Evolutionary conservation across 805 yeast species (phyloP).

Genomic region (Kazachstania taianensis): DNA sequence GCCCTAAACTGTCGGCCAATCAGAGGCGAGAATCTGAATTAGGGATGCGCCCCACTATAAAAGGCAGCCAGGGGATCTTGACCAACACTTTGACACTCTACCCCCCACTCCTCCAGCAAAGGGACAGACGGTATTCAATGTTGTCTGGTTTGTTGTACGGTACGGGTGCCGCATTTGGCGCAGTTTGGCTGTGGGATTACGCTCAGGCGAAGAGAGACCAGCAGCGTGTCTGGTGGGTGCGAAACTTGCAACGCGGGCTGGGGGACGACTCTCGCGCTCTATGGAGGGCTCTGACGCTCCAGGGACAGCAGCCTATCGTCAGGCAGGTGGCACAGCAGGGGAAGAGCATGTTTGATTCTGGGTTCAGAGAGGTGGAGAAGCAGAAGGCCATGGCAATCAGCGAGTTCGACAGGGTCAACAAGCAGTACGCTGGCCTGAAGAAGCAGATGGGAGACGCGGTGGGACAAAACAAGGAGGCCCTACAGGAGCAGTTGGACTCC

Average conservation of each 20-base stretch:
- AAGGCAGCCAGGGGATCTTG: too few species aligned
- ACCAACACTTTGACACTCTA: too few species aligned
- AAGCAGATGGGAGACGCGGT: constrained; percentile 5
- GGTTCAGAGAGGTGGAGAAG: constrained; percentile 23
- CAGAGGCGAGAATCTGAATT: too few species aligned
- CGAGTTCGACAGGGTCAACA: constrained; percentile 22
- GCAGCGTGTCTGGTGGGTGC: not conserved
- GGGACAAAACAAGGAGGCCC: constrained; percentile 8
- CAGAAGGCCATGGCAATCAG: constrained; percentile 24
- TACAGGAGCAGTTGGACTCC: constrained; percentile 8
- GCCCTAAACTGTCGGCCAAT: too few species aligned
- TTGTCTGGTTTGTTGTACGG: not conserved
- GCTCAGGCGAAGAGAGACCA: too few species aligned
- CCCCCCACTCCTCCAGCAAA: too few species aligned
- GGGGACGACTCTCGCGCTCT: constrained; percentile 1
- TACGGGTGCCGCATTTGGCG: not conserved
- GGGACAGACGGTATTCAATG: too few species aligned
- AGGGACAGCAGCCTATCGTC: not conserved
- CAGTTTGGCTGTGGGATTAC: not conserved
- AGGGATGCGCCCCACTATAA: too few species aligned
- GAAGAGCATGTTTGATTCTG: constrained; percentile 20
- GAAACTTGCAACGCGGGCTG: not conserved
- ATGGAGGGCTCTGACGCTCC: not conserved
- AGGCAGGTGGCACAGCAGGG: not conserved
- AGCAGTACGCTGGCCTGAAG: constrained; percentile 16